These are phyloP conservation scores for Tetrahymena thermophila DNA, from an alignment of 73 alveolate genomes.

Conservation along the genomic window DNA sequence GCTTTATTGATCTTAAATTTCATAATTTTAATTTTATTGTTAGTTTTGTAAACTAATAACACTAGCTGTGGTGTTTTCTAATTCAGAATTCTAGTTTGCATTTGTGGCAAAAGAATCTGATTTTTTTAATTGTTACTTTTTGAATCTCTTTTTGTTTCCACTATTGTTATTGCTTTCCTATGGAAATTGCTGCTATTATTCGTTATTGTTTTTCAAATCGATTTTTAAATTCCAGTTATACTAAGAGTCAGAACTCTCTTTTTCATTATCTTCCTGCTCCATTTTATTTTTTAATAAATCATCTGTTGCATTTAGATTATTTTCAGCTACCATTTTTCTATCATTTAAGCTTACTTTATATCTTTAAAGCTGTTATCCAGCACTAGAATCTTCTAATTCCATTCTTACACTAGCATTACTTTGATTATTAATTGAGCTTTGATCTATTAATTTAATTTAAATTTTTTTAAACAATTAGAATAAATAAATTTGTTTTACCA, in stretches of 20 bases:
- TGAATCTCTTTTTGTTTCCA: neutral
- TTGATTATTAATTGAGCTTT: neutral
- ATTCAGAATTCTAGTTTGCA: neutral
- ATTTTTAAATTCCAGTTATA: neutral
- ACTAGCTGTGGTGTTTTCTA: neutral
- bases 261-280: neutral
- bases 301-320: neutral
- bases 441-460: too few species aligned
- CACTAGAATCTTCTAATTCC: neutral
- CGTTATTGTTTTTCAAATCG: neutral
- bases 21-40: neutral
- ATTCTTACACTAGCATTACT: neutral
- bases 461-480: too few species aligned
- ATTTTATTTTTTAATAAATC: too few species aligned
- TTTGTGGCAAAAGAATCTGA: neutral
- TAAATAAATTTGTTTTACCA: neutral
- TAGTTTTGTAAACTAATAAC: neutral
- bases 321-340: neutral
- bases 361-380: neutral
- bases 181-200: neutral
- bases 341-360: neutral
- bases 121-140: neutral
- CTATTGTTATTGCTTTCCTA: neutral
- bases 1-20: neutral
- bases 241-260: neutral